Percentiles rank a stretch among this genome's conserved stretches.
These are phyloP conservation scores for Closterium sp. DNA, from an alignment of 139 green algal genomes.

Conservation along the genomic window DNA sequence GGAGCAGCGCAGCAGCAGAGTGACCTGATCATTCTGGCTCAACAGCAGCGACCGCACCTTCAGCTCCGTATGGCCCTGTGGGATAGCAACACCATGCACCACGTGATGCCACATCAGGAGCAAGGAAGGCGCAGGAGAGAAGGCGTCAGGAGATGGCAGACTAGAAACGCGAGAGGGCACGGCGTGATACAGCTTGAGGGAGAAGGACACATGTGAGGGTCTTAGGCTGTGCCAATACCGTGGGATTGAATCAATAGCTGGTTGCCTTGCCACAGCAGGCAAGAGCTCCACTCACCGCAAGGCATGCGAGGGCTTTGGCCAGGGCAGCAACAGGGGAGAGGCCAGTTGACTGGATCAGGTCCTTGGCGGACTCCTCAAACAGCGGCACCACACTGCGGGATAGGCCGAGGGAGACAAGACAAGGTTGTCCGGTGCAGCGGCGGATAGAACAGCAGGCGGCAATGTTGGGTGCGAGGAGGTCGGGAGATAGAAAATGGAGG, in stretches of 20 bases:
- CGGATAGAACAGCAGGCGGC: no score
- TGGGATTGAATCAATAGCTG: background rate
- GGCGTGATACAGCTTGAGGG: background rate
- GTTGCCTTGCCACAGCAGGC: background rate
- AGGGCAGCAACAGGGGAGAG: constrained; percentile 66
- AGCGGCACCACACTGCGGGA: constrained; percentile 31
- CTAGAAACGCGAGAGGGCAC: background rate
- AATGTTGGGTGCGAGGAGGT: no score
- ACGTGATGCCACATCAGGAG: background rate
- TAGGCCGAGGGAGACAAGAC: background rate
- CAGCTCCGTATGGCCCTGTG: constrained; percentile 70
- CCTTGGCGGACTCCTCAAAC: constrained; percentile 56
- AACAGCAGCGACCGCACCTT: constrained; percentile 78
- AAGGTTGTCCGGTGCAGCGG: no score
- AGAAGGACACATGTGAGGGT: no score
- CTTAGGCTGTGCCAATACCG: background rate
- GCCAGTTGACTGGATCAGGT: constrained; percentile 58
- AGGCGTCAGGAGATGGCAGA: background rate
- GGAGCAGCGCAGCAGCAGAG: constrained; percentile 60
- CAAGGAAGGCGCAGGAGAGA: background rate
- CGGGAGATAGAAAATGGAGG: no score
- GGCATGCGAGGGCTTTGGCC: constrained; percentile 82
- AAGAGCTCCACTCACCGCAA: constrained; percentile 58
- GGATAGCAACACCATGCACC: no score
- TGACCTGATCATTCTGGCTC: constrained; percentile 81